These are phyloP conservation scores for Circinella umbellata DNA, from an alignment of 371 early-diverging fungal species.

Conservation along the genomic window DNA sequence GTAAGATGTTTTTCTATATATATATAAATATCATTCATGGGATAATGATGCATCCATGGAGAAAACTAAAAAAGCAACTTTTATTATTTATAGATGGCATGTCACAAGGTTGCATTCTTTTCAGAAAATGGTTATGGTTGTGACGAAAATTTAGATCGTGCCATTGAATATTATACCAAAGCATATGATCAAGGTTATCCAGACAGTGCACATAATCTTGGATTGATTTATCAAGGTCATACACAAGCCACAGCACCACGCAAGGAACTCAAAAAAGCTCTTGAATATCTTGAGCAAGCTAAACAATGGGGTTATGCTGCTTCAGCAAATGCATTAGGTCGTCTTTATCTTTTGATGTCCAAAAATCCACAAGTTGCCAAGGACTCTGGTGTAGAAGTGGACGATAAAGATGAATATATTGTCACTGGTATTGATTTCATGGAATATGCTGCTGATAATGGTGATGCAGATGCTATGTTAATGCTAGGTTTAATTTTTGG, in stretches of 20 bases:
- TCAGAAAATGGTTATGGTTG: constrained; percentile 55
- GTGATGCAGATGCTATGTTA: constrained; percentile 62
- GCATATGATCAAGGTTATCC: constrained; percentile 63
- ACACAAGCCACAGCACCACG: constrained; percentile 35
- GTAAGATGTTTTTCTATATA: constrained; percentile 27
- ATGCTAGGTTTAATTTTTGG: constrained; percentile 66
- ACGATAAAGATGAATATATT: constrained; percentile 58
- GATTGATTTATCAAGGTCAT: constrained; percentile 61
- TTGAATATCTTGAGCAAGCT: constrained; percentile 56
- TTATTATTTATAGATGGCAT: constrained; percentile 51
- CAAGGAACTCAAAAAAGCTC: constrained; percentile 53
- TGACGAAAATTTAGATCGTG: constrained; percentile 42
- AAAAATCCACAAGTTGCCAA: constrained; percentile 46
- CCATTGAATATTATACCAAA: constrained; percentile 57
- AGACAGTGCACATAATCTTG: constrained; percentile 65
- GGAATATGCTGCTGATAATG: constrained; percentile 59
- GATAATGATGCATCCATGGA: no score
- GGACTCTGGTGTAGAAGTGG: constrained; percentile 47
- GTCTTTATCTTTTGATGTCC: constrained; percentile 55
- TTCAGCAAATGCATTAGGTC: constrained; percentile 59
- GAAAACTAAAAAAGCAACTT: not conserved
- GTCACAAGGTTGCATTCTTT: constrained; percentile 62
- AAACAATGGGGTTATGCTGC: constrained; percentile 60
- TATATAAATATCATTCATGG: no score
- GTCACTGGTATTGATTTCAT: constrained; percentile 61